Base-by-base conservation (phyloP, 495 filamentous ascomycete species). In the Tuber brumale region DNA sequence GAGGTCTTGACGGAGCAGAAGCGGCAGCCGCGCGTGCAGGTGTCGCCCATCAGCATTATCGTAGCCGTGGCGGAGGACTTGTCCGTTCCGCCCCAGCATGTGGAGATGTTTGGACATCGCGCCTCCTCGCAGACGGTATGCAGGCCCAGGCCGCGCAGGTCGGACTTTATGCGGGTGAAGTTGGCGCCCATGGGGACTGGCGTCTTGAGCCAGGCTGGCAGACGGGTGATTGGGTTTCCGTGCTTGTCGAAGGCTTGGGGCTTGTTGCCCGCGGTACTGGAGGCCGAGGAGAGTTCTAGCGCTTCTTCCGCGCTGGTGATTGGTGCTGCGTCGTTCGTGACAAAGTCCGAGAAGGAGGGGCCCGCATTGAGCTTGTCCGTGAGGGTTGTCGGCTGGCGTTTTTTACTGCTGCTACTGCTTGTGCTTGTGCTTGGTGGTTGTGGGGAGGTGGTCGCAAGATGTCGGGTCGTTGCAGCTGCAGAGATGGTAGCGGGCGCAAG, bases 31-130 rank as follows among this genome's bases (percentile, higher is more conserved):
- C 95, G 91, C 14, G 95, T 99, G 85, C 95, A 99, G 10, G 95
- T 97, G 82, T 99, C 95, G 77, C 95, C 95, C 95, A 98, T 97
- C 10, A 98, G 87, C 96, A 99, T 98, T 85, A 99, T 98, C 14
- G 95, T 46, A 18, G 44, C 44, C 14, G 44, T 46, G 44, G 44
- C 44, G 44, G 44, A 90, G 71, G 90, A 89, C 85, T 97, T 97
- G 84, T 92, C 89, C 80, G 85, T 88, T 46, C 95, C 95, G 74
- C 95, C 95, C 95, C 95, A 99, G 87, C 95, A 99, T 84, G 97
- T 94, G 77, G 91, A 93, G 72, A 99, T 98, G 84, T 99, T 99
- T 66, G 95, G 95, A 84, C 95, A 99, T 44, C 94, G 89, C 23
- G 95, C 95, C 85, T 99, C 96, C 85, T 99, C 95, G 84, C 95